A percentile compares a stretch with the other conserved stretches of the same genome.
phyloP scores from a whole-genome alignment of 345 rosid genomes.

The Syzygium grande region DNA sequence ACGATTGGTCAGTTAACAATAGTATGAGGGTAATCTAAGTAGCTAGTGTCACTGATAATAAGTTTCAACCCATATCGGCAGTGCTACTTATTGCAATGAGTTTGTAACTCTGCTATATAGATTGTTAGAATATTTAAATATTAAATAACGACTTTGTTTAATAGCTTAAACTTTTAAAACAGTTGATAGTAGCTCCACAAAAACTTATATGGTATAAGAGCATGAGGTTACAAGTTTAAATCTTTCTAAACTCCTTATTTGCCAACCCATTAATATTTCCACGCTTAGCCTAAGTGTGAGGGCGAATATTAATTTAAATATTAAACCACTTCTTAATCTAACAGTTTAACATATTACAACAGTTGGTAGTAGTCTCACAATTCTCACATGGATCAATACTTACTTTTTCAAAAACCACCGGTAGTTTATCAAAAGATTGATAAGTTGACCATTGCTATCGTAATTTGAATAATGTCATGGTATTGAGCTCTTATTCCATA shows the following conservation, averaged over 20 bases:
- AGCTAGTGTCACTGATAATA: neutral
- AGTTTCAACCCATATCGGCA: neutral
- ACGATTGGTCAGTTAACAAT: neutral
- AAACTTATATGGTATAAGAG: too few relatives aligned
- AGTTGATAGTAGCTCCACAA: neutral
- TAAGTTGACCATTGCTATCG: neutral
- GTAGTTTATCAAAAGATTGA: neutral
- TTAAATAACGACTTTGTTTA: accelerated
- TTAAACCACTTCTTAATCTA: neutral
- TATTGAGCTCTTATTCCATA: neutral
- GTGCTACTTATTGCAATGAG: neutral
- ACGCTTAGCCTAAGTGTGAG: neutral
- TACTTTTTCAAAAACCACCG: accelerated
- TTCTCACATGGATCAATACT: too few relatives aligned
- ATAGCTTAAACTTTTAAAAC: accelerated
- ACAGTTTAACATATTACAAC: too few relatives aligned
- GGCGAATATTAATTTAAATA: too few relatives aligned
- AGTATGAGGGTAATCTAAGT: neutral
- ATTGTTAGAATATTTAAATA: neutral
- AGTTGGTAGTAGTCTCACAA: accelerated
- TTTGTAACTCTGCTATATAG: neutral
- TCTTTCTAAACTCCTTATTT: neutral
- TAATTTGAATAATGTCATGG: neutral
- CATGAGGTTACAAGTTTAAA: too few relatives aligned
- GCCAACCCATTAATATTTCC: neutral